These are phyloP conservation scores for Myriosclerotinia scirpicola DNA, from an alignment of 2,329 filamentous ascomycete genomes.

Conservation along the genomic window DNA sequence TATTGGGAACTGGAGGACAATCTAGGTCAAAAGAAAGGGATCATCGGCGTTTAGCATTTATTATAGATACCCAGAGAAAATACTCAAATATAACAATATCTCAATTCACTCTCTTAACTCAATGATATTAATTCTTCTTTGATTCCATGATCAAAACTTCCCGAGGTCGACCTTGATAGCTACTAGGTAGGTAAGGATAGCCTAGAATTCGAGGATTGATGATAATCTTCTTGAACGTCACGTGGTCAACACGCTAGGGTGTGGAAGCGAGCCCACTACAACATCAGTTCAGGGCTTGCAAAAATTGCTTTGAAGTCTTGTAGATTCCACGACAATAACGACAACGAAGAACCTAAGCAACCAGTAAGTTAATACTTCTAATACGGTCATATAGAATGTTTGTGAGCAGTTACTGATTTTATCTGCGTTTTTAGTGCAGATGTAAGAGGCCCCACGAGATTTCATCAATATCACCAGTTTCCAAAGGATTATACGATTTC, in stretches of 20 bases:
- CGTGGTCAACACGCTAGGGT: conserved; percentile 16
- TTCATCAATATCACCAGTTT: conserved; percentile 35
- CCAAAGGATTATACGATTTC: conserved; percentile 18
- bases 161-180: not conserved
- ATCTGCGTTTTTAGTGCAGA: conserved; percentile 68
- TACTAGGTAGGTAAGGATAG: not conserved
- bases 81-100: not conserved
- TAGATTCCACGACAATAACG: conserved; percentile 29
- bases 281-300: no score
- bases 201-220: conserved; percentile 12
- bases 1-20: not conserved
- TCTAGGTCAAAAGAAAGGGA: not conserved
- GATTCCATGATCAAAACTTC: not conserved
- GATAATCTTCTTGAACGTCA: not conserved
- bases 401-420: conserved; percentile 42
- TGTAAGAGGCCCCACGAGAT: conserved; percentile 59
- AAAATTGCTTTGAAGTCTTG: not conserved
- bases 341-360: conserved; percentile 43
- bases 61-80: conserved; percentile 12
- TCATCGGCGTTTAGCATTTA: conserved; percentile 3
- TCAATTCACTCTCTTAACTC: not conserved
- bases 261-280: not conserved
- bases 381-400: conserved; percentile 10
- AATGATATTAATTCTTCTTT: not conserved
- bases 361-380: conserved; percentile 52